Evolutionary conservation across 345 rosid genomes (phyloP), one percentile per base, ranked within the genome.

Genomic region (Lepidium aucheri): DNA sequence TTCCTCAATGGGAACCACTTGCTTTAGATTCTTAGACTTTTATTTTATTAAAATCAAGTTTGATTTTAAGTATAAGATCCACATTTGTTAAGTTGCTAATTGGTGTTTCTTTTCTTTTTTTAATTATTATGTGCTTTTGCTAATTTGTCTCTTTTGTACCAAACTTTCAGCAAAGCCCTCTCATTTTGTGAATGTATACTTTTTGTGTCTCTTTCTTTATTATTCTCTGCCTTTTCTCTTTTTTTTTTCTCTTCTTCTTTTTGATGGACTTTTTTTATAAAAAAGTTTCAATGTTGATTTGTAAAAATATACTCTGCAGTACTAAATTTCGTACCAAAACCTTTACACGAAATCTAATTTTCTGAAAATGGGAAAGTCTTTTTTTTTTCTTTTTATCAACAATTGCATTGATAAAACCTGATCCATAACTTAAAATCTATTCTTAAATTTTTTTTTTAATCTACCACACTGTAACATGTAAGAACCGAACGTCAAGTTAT

Each of bases 1-100:
- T 77, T 51, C 98, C 98, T 45, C 69, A 39, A 34, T 92, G 96
- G 93, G 84, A 89, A 74, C 88, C 86, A 12, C 87, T 82, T 77
- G 82, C 72, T 47, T 65, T 78, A 73, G 79, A 73, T 73, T 70
- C 57, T 41, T 56, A 79, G 60, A 3, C 9, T 43, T n/a, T 10
- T 10, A 12, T 36, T 51, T 6, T 65, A 24, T 18, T 2, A 20
- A 17, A 50, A 44, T 41, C 5, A 65, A 70, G 41, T 51, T 42
- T 69, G 39, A 34, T 53, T 70, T 60, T 51, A 69, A 45, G 57
- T 54, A 4, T 34, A 65, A 65, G 62, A 49, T 59, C 18, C 24
- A 57, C 67, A 66, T 66, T 66, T 66, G 47, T 60, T 57, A 65
- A 61, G 60, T 70, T 22, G 36, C 42, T 54, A 57, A 63, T 68